Conservation (phyloP, 352 stramenopile genomes). For the Pythium coloratum region DNA sequence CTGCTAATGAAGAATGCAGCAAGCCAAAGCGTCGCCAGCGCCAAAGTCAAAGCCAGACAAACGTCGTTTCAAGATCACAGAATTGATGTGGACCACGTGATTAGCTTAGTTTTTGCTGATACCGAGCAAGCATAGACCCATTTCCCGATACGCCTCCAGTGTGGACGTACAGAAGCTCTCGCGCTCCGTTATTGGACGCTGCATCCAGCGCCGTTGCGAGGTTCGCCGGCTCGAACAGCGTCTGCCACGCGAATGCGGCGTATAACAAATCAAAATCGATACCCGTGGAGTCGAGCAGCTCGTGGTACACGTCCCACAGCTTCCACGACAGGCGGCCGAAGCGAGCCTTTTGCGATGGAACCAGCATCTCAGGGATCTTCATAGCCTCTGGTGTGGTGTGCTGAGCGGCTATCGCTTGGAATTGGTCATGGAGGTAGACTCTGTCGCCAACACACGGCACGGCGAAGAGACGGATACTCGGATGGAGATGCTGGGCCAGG, state of each 20-base stretch:
- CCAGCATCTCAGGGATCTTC: slow-evolving; percentile 42
- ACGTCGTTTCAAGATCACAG: slow-evolving; percentile 31
- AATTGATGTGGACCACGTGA: slow-evolving; percentile 16
- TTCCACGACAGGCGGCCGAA: slow-evolving; percentile 68
- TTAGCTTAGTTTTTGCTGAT: slow-evolving; percentile 35
- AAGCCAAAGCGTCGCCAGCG: slow-evolving; percentile 9
- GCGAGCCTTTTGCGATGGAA: slow-evolving; percentile 49
- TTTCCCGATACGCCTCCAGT: slow-evolving; percentile 78
- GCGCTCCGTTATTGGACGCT: neutral
- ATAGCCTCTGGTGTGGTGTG: neutral
- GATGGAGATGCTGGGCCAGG: slow-evolving; percentile 64
- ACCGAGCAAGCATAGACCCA: slow-evolving; percentile 67
- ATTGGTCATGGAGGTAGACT: slow-evolving; percentile 58
- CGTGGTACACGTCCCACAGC: slow-evolving; percentile 56
- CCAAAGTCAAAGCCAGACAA: neutral
- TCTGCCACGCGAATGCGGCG: slow-evolving; percentile 72
- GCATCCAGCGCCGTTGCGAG: slow-evolving; percentile 35
- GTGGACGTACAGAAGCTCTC: slow-evolving; percentile 80
- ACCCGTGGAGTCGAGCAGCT: slow-evolving; percentile 54
- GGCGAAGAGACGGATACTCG: slow-evolving; percentile 45
- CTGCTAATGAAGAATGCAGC: neutral
- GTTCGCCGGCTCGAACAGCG: slow-evolving; percentile 56
- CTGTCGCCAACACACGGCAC: slow-evolving; percentile 75
- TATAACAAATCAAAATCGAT: slow-evolving; percentile 83
- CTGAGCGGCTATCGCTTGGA: slow-evolving; percentile 38